Evolutionary conservation across 2,329 filamentous ascomycete genomes (phyloP).

Genomic region (Botrytis tulipae): DNA sequence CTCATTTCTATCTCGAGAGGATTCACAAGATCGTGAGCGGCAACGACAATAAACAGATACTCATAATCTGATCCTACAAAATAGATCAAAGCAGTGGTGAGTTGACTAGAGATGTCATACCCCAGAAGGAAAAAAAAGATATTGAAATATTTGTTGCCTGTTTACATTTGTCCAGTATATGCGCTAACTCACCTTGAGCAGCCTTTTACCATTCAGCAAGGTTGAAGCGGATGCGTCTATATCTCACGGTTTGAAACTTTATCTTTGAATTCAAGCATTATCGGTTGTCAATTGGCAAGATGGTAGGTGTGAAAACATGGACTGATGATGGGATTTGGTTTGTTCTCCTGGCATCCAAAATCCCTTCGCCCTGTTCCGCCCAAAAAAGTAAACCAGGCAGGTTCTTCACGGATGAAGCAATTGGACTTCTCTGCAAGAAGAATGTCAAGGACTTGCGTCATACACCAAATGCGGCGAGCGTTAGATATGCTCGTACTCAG

Average conservation of each 20-base stretch:
- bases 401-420: neutral
- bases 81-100: neutral
- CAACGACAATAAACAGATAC: neutral
- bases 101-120: neutral
- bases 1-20: neutral
- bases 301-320: conserved; percentile 7
- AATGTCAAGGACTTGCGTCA: neutral
- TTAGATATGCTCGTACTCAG: conserved; percentile 2
- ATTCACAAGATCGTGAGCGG: neutral
- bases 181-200: neutral
- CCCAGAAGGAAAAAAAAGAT: neutral
- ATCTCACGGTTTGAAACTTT: neutral
- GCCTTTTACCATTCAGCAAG: neutral
- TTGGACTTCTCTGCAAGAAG: neutral
- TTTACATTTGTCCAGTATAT: neutral
- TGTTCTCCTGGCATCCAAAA: neutral
- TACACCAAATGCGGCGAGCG: neutral
- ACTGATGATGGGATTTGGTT: neutral
- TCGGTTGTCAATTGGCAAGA: neutral
- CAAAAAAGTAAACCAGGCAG: neutral
- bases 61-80: neutral
- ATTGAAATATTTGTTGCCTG: neutral
- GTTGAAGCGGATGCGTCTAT: neutral
- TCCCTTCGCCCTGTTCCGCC: neutral
- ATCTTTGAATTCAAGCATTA: neutral